These are phyloP conservation scores for Cryptococcus wingfieldii DNA, from an alignment of 1,284 basidiomycete genomes.

Conservation along the genomic window DNA sequence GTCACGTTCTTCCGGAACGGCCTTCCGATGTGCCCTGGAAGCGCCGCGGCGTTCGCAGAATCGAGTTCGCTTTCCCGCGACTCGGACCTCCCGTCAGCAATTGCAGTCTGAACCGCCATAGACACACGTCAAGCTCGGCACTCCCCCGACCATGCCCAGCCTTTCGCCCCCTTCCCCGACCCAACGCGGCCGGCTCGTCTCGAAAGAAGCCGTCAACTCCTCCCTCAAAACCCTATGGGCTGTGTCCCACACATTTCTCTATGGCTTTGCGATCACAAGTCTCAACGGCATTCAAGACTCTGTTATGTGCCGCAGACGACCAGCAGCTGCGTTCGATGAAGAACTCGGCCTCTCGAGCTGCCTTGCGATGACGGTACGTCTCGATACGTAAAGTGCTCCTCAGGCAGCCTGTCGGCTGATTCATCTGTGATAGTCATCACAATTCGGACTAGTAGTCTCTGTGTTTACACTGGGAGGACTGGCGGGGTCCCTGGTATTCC, in stretches of 20 bases:
- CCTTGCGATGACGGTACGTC: not conserved
- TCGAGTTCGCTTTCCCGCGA: no score
- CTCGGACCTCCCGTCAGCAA: no score
- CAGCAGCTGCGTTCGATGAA: no score
- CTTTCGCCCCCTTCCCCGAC: not conserved
- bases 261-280: conserved; percentile 39
- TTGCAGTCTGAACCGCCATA: not conserved
- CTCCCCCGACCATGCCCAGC: not conserved
- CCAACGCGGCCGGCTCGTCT: not conserved
- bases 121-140: not conserved
- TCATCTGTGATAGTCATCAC: conserved; percentile 14
- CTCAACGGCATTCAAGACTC: conserved; percentile 40
- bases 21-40: no score
- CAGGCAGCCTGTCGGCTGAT: not conserved
- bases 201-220: conserved; percentile 15
- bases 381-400: no score
- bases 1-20: no score
- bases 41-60: no score
- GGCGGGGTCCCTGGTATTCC: conserved; percentile 33
- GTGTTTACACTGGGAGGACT: conserved; percentile 52
- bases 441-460: conserved; percentile 48
- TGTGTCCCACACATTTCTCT: conserved; percentile 37
- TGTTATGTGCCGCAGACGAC: conserved; percentile 25
- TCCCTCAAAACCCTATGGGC: conserved; percentile 33
- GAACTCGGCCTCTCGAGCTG: not conserved